Conservation (phyloP, 768 basidiomycete species). For the Tremella mesenterica region DNA sequence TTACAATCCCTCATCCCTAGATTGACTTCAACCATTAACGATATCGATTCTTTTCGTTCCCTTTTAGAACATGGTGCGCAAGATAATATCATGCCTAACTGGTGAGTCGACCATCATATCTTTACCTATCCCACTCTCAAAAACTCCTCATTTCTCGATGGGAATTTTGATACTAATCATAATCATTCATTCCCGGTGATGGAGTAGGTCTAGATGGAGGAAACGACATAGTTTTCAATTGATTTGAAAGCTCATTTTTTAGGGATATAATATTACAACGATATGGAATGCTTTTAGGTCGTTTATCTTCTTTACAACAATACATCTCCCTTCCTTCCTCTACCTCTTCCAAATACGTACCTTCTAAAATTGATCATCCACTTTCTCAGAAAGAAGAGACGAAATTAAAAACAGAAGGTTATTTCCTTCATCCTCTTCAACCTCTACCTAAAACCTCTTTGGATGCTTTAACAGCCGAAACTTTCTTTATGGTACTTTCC, state of each 20-base stretch:
- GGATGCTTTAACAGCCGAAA: conserved; percentile 15
- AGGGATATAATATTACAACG: conserved; percentile 33
- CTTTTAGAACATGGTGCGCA: conserved; percentile 18
- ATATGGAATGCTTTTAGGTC: conserved; percentile 29
- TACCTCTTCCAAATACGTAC: neutral
- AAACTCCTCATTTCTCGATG: neutral
- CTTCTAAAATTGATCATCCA: neutral
- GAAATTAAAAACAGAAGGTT: conserved; percentile 4
- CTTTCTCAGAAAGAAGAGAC: too few species aligned
- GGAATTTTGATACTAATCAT: neutral
- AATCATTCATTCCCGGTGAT: too few species aligned
- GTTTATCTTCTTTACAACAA: conserved; percentile 20
- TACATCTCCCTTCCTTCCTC: neutral
- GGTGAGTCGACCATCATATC: conserved; percentile 14
- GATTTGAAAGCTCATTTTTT: neutral
- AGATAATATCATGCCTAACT: conserved; percentile 33
- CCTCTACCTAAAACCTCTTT: conserved; percentile 14
- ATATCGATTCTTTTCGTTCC: conserved; percentile 30
- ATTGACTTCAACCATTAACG: conserved; percentile 32
- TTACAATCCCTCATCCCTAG: conserved; percentile 34
- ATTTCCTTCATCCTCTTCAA: conserved; percentile 31
- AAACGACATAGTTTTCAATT: too few species aligned
- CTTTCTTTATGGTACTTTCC: conserved; percentile 31
- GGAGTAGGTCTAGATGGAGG: too few species aligned
- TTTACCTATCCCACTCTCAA: too few species aligned